phyloP scores from a whole-genome alignment of 2,329 filamentous ascomycete species.

The Sarocladium oryzae region DNA sequence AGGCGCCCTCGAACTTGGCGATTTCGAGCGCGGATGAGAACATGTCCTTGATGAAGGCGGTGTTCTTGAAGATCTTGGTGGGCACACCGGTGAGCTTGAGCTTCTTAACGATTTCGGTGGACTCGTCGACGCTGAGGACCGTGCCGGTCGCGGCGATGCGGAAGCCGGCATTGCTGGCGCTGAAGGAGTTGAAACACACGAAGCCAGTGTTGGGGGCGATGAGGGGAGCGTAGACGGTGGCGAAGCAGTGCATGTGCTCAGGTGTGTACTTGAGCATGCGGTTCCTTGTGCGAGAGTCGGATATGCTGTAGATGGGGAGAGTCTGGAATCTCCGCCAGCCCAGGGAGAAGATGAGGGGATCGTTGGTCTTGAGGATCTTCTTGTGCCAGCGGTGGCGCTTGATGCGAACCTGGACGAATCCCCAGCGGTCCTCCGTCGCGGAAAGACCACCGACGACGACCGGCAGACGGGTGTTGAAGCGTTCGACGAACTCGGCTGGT shows the following conservation, averaged over 20 bases:
- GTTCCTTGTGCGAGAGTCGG: conserved; percentile 86
- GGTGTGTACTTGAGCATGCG: conserved; percentile 99
- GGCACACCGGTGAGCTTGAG: conserved; percentile 90
- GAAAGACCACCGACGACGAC: conserved; percentile 88
- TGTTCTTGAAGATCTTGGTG: conserved; percentile 99
- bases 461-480: conserved; percentile 76
- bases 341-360: conserved; percentile 92
- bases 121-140: conserved; percentile 89
- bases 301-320: conserved; percentile 88
- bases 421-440: conserved; percentile 90
- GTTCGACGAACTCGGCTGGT: conserved; percentile 79
- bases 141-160: conserved; percentile 91
- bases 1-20: conserved; percentile 94
- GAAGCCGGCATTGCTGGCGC: conserved; percentile 74
- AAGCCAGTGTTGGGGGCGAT: conserved; percentile 96
- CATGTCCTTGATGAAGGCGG: conserved; percentile 98
- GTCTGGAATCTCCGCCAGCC: conserved; percentile 95
- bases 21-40: conserved; percentile 90
- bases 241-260: conserved; percentile 99
- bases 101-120: conserved; percentile 98
- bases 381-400: conserved; percentile 99
- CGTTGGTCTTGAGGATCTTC: conserved; percentile 97
- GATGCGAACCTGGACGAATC: conserved; percentile 90
- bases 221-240: conserved; percentile 88
- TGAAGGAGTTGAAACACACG: conserved; percentile 86